Conservation (phyloP, 2,329 filamentous ascomycete genomes). For the Ascochyta koolunga region DNA sequence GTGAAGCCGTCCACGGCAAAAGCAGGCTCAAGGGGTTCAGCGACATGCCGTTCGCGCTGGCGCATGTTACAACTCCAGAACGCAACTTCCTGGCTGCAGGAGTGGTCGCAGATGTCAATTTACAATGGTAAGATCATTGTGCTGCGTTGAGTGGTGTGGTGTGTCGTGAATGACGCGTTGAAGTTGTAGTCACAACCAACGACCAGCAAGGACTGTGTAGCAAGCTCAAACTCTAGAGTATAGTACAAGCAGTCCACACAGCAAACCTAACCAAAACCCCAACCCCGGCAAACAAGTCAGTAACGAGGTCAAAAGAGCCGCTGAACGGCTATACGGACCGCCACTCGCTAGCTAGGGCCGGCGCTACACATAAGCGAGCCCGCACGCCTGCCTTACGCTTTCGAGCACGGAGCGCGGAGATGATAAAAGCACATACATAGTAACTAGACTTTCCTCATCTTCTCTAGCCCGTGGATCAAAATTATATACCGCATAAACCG, state of each 20-base stretch:
- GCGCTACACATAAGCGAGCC: background rate
- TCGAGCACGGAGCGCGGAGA: background rate
- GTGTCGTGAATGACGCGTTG: background rate
- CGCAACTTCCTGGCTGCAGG: slow-evolving; percentile 4
- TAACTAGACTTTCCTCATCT: background rate
- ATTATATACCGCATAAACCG: no score
- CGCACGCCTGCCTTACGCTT: background rate
- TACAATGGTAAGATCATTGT: background rate
- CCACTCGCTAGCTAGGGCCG: slow-evolving; percentile 8
- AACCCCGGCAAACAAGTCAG: slow-evolving; percentile 1
- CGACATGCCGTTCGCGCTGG: background rate
- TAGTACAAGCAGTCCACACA: background rate
- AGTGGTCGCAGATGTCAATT: background rate
- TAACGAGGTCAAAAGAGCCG: slow-evolving; percentile 1
- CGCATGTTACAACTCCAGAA: slow-evolving; percentile 1
- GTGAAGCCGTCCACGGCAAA: background rate
- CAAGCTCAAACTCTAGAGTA: background rate
- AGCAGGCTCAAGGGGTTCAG: slow-evolving; percentile 3
- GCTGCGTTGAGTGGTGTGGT: background rate
- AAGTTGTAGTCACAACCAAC: background rate
- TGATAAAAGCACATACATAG: no score
- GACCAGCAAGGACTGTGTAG: background rate
- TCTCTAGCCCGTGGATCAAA: no score
- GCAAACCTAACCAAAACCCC: no score
- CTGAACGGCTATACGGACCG: background rate